Conservation (phyloP, 106 monocot genomes). For the Platanthera guangdongensis region DNA sequence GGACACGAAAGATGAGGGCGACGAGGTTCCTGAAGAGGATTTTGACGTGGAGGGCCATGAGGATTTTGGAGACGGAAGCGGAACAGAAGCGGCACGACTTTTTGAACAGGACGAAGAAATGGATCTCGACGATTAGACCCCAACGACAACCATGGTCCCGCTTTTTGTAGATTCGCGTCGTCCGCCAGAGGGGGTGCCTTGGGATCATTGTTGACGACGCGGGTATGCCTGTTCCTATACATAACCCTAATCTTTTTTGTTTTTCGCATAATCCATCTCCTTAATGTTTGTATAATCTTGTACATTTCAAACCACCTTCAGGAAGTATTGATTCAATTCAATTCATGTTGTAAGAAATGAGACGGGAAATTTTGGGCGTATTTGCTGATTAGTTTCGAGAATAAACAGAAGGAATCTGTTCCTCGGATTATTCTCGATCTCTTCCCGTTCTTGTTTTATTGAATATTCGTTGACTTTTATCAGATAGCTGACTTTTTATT, state of each 20-base stretch:
- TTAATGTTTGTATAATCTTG: not conserved
- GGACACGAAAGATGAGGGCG: conserved; percentile 28
- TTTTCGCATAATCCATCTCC: not conserved
- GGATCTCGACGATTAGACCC: conserved; percentile 72
- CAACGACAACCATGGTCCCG: not conserved
- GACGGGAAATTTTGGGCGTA: not conserved
- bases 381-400: no score
- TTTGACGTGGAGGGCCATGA: conserved; percentile 23
- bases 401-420: not conserved
- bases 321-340: not conserved
- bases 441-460: not conserved
- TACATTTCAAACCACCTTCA: not conserved
- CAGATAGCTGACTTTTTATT: no score
- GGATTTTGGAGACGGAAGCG: conserved; percentile 31
- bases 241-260: not conserved
- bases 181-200: no score
- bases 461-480: no score
- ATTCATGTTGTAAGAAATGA: not conserved
- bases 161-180: not conserved
- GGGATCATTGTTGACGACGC: not conserved
- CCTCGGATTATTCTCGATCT: not conserved
- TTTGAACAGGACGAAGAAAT: conserved; percentile 61
- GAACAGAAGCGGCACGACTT: conserved; percentile 17
- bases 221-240: no score
- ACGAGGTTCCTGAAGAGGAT: conserved; percentile 53